These are phyloP conservation scores for Rhizopogon rudus DNA, from an alignment of 768 basidiomycete species.

Conservation along the genomic window DNA sequence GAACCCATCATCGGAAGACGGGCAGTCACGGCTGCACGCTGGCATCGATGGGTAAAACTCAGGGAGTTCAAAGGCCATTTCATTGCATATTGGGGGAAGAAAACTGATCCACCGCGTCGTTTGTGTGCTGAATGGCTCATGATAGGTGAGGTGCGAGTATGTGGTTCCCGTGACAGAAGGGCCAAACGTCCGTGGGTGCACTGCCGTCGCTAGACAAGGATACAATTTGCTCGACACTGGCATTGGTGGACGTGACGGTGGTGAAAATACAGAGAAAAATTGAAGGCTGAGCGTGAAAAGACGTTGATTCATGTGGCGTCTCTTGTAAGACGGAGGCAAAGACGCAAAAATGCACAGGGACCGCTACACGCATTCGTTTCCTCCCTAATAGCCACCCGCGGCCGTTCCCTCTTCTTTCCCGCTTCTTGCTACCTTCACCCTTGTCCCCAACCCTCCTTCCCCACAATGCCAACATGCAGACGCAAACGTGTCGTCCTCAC, in stretches of 20 bases:
- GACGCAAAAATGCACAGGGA: slow-evolving; percentile 25
- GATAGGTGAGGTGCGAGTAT: background rate
- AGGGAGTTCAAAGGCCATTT: background rate
- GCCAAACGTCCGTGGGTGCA: background rate
- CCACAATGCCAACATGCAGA: slow-evolving; percentile 79
- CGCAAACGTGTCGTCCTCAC: slow-evolving; percentile 89
- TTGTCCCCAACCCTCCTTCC: slow-evolving; percentile 38
- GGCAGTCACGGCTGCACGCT: background rate
- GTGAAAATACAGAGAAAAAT: background rate
- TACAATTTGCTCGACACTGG: background rate
- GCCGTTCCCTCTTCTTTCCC: slow-evolving; percentile 54
- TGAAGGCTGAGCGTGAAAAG: slow-evolving; percentile 2
- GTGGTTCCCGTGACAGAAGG: background rate
- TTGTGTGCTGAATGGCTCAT: background rate
- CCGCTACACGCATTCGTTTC: slow-evolving; percentile 42
- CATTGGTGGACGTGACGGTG: background rate
- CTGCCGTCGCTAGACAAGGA: background rate
- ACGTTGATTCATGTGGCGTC: slow-evolving; percentile 16
- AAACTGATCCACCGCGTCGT: background rate
- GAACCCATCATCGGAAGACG: background rate
- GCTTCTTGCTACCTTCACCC: slow-evolving; percentile 42
- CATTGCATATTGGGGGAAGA: background rate
- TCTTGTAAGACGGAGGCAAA: slow-evolving; percentile 18
- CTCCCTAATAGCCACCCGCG: slow-evolving; percentile 53
- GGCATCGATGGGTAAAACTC: background rate